These are phyloP conservation scores for Puccinia triticina DNA, from an alignment of 1,284 basidiomycete genomes.

Conservation along the genomic window DNA sequence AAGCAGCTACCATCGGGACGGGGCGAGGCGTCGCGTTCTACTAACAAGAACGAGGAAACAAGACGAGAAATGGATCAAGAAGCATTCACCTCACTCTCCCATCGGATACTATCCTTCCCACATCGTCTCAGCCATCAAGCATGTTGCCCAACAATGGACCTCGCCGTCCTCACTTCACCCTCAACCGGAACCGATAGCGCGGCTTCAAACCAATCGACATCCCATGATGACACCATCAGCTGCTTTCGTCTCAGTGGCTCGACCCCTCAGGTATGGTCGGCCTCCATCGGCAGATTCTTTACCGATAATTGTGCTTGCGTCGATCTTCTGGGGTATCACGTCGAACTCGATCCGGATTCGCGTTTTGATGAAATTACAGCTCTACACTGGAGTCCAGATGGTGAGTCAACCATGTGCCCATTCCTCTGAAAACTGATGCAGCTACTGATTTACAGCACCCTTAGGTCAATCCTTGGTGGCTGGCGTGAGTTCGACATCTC, in stretches of 20 bases:
- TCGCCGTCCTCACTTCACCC: constrained; percentile 34
- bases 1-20: too few relatives aligned
- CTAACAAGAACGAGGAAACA: constrained; percentile 4
- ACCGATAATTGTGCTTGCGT: constrained; percentile 21
- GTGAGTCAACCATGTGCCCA: constrained; percentile 4
- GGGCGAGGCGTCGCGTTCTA: too few relatives aligned
- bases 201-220: not conserved
- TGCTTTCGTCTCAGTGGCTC: constrained; percentile 40
- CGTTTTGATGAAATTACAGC: constrained; percentile 43
- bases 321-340: constrained; percentile 29
- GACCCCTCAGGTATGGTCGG: constrained; percentile 44
- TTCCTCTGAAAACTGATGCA: not conserved
- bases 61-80: not conserved
- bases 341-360: constrained; percentile 30
- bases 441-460: not conserved
- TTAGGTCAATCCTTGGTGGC: constrained; percentile 41
- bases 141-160: constrained; percentile 48
- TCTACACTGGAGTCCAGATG: constrained; percentile 49
- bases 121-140: constrained; percentile 34
- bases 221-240: constrained; percentile 35
- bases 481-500: constrained; percentile 25
- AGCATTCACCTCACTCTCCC: constrained; percentile 43
- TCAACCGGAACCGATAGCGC: not conserved
- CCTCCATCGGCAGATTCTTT: constrained; percentile 34
- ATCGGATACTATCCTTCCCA: constrained; percentile 33